Conservation (phyloP, 2,329 filamentous ascomycete genomes). For the Rutstroemia sp. region DNA sequence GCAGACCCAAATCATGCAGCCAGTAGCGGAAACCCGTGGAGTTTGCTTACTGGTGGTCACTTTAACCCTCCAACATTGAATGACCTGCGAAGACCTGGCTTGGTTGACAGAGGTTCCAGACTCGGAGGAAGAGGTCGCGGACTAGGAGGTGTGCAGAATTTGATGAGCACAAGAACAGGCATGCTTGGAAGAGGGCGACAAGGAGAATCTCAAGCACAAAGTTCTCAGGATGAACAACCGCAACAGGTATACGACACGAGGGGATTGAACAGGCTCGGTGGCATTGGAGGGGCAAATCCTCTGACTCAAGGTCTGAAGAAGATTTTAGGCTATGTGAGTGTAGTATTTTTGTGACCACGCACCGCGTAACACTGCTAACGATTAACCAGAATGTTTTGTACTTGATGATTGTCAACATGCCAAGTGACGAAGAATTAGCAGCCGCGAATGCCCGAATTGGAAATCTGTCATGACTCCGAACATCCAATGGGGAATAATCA, state of each 20-base stretch:
- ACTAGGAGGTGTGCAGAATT: too few relatives aligned
- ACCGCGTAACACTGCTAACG: neutral
- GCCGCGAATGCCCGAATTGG: neutral
- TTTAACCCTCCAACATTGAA: conserved; percentile 23
- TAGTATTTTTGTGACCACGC: neutral
- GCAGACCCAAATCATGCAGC: conserved; percentile 44
- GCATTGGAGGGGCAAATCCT: neutral
- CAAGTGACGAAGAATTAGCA: neutral
- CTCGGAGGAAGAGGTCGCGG: neutral
- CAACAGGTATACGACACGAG: neutral
- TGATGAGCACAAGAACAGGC: neutral
- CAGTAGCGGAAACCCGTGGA: conserved; percentile 39
- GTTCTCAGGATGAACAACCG: neutral
- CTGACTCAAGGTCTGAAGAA: neutral
- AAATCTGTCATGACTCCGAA: neutral
- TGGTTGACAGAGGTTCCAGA: neutral
- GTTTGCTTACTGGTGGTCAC: conserved; percentile 39
- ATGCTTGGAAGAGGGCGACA: neutral
- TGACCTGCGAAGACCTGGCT: neutral
- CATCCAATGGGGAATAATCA: neutral
- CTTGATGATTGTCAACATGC: neutral
- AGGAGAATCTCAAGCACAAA: neutral
- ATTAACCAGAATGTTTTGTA: neutral
- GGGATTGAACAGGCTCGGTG: neutral
- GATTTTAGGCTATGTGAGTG: neutral